A percentile compares a stretch with the other conserved stretches of the same genome.
phyloP scores from a whole-genome alignment of 2,329 filamentous ascomycete species.

The Metarhizium sp. region DNA sequence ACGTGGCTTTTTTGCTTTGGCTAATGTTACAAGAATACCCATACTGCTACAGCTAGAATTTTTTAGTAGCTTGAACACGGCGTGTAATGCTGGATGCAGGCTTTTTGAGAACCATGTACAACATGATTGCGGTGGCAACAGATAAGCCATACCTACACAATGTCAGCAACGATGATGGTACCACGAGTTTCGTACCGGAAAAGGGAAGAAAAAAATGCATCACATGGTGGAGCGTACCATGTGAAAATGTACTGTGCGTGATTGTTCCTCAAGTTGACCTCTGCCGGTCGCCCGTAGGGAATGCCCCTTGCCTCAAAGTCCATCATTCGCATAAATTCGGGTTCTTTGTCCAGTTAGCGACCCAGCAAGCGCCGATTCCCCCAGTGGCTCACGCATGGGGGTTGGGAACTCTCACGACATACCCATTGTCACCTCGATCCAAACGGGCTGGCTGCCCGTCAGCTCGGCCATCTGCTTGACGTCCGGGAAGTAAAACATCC shows the following conservation, averaged over 20 bases:
- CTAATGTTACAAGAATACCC: constrained; percentile 10
- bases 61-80: constrained; percentile 66
- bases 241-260: constrained; percentile 98
- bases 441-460: constrained; percentile 77
- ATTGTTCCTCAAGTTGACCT: constrained; percentile 92
- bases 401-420: constrained; percentile 14
- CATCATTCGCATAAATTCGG: constrained; percentile 67
- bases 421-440: constrained; percentile 96
- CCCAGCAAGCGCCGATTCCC: neutral
- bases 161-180: constrained; percentile 2
- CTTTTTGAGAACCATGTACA: constrained; percentile 91
- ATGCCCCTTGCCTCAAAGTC: constrained; percentile 73
- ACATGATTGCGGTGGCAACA: constrained; percentile 83
- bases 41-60: constrained; percentile 47
- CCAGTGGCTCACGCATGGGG: no score
- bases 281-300: constrained; percentile 77
- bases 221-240: constrained; percentile 53
- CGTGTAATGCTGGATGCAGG: constrained; percentile 64
- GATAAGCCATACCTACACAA: constrained; percentile 70
- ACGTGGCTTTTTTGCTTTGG: neutral
- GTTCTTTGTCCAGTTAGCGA: constrained; percentile 40
- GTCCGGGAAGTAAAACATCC: constrained; percentile 92
- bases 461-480: constrained; percentile 81
- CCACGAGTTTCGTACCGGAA: no score
- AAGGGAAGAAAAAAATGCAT: no score